Evolutionary conservation across 371 early-diverging fungal genomes (phyloP).

Genomic region (Mortierella polycephala): DNA sequence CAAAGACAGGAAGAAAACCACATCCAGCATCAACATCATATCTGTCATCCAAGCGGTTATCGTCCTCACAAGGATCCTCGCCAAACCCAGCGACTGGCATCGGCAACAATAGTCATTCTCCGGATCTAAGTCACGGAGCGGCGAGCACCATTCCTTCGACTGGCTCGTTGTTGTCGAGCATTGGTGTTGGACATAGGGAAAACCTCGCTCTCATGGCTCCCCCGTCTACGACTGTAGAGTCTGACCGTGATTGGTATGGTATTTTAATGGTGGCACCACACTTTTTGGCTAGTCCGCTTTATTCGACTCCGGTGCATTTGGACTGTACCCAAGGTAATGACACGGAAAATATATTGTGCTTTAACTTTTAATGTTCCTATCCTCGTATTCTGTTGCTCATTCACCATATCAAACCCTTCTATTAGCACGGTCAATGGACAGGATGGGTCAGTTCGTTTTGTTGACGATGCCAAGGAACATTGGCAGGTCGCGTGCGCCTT

Average conservation of each 20-base stretch:
- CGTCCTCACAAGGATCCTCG: slow-evolving; percentile 31
- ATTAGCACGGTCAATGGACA: not conserved
- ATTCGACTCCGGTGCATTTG: slow-evolving; percentile 20
- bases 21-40: slow-evolving; percentile 10
- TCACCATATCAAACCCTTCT: not conserved
- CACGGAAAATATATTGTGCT: not conserved
- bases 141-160: slow-evolving; percentile 7
- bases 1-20: not conserved
- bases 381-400: not conserved
- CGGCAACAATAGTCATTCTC: slow-evolving; percentile 3
- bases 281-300: slow-evolving; percentile 21
- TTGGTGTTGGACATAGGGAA: not conserved
- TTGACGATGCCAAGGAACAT: slow-evolving; percentile 36
- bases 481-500: slow-evolving; percentile 22
- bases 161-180: not conserved
- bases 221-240: slow-evolving; percentile 10
- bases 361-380: not conserved
- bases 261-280: slow-evolving; percentile 33
- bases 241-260: slow-evolving; percentile 48
- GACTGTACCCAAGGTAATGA: slow-evolving; percentile 10
- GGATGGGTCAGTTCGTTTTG: slow-evolving; percentile 31
- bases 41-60: slow-evolving; percentile 24
- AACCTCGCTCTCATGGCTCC: slow-evolving; percentile 18
- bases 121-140: not conserved
- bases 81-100: slow-evolving; percentile 11